These are phyloP conservation scores for Rhodomyrtus tomentosa DNA, from an alignment of 345 rosid species.

Conservation along the genomic window DNA sequence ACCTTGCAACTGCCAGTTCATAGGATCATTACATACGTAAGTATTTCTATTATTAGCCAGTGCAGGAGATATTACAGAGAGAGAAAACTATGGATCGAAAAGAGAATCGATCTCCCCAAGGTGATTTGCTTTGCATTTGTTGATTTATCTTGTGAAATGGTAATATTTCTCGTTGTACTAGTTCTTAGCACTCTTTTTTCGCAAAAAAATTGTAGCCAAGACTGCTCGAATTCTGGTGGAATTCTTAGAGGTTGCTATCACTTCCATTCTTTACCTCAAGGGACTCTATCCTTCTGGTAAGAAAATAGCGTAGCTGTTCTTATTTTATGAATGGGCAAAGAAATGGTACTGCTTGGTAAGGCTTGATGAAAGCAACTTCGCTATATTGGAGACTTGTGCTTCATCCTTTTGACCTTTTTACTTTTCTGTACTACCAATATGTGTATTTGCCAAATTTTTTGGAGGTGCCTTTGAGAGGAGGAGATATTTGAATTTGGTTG, in stretches of 20 bases:
- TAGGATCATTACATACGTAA: not conserved
- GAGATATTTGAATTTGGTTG: slow-evolving; percentile 63
- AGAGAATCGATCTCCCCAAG: slow-evolving; percentile 2
- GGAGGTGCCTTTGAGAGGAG: slow-evolving; percentile 78
- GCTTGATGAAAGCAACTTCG: not conserved
- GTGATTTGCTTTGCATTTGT: not conserved
- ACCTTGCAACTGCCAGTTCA: not conserved
- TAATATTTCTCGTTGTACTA: not conserved
- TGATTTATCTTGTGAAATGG: not conserved
- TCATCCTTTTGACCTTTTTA: not conserved
- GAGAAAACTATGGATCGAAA: slow-evolving; percentile 2
- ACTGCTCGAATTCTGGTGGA: slow-evolving; percentile 39
- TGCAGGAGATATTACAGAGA: not conserved
- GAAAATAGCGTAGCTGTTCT: not conserved
- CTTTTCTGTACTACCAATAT: not conserved
- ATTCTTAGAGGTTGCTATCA: slow-evolving; percentile 89
- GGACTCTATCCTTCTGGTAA: slow-evolving; percentile 60
- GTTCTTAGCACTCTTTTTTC: not conserved
- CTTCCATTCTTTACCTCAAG: slow-evolving; percentile 54
- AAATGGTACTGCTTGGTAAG: not conserved
- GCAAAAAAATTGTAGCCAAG: slow-evolving; percentile 5
- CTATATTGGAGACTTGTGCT: not conserved
- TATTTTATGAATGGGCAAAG: not conserved
- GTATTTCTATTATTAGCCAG: not conserved
- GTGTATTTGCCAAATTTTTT: not conserved